Evolutionary conservation across 768 basidiomycete genomes (phyloP), one percentile per base, ranked within the genome.

Genomic region (Mycena leptocephala): DNA sequence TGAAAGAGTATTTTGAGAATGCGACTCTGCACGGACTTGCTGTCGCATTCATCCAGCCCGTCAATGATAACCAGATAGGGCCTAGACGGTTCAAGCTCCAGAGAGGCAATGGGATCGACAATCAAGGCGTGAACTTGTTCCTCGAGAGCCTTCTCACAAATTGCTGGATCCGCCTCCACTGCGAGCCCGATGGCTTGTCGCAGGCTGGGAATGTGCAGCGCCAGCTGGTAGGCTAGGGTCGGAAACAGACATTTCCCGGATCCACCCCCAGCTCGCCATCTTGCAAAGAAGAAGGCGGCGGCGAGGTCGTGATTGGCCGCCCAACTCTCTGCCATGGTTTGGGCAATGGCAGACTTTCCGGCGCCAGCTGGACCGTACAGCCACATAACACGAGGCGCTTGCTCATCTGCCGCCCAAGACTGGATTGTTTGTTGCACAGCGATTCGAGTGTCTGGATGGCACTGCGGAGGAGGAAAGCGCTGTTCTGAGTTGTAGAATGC

Each of bases 221-320:
- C 65, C 1, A 68, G 37, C 51, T 68, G 66, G 26, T 55, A 68
- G 0, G 66, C 66, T 24, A 68, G 26, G 9, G 66, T 39, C 22
- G 66, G 33, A 26, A 68, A 55, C 10, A 68, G 13, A 4, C 33
- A n/a, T 55, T 37, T 28, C 33, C 48, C 51, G 2, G 66, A 35
- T 11, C 32, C 26, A 11, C 35, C 35, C n/a, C n/a, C n/a, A n/a
- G n/a, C n/a, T n/a, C n/a, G n/a, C n/a, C n/a, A n/a, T n/a, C n/a
- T n/a, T n/a, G 24, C 66, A 68, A 68, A 68, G 53, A 68, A 68
- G 24, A 68, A 68, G 11, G 63, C 26, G 43, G 39, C 63, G 10
- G 43, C 16, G n/a, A 65, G 63, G 8, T 9, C 3, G 16, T 33
- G 18, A 6, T 32, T 43, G 1, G 41, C 16, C 5, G 28, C 46